Evolutionary conservation across 768 basidiomycete genomes (phyloP), one percentile per base, ranked within the genome.

Genomic region (Suillus luteus): DNA sequence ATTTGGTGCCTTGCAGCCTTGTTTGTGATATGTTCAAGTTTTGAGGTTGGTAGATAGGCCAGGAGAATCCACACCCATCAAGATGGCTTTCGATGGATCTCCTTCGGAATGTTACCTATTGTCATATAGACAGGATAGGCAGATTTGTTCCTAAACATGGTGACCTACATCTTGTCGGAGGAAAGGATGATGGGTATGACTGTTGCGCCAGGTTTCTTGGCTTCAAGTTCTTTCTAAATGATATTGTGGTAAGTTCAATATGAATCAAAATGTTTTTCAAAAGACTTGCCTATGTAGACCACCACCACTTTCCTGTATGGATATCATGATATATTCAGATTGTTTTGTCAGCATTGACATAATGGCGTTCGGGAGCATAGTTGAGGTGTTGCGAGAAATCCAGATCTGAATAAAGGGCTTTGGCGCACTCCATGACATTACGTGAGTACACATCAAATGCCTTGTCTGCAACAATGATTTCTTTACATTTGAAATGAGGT

Each of bases 301-400:
- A 84, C 84, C 84, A 85, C 52, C 27, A 27, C 27, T 78, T 75
- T 0, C 79, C 81, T 0, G 81, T 84, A 52, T 82, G 73, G 74
- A 84, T 77, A 57, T 84, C 81, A 65, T 72, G 68, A 61, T 76
- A 82, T 1, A 81, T n/a, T 0, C 75, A 61, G 0, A 62, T 49
- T 1, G 52, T 73, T 6, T 70, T 41, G 12, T 73, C 69, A 0
- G 55, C 64, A 63, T 80, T 78, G 0, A 65, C 41, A 64, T 75
- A 83, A 59, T 81, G 80, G 2, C 67, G 63, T 64, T 81, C 80
- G 0, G 80, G 81, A 1, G 62, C 62, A 52, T 78, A 71, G 7
- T 71, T 62, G 1, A 82, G 69, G 27, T 78, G 64, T 0, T 38
- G 60, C 0, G 71, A 63, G 67, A 77, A 77, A 24, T 79, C 70